Evolutionary conservation across 345 rosid species (phyloP).

Genomic region (Passiflora organensis): DNA sequence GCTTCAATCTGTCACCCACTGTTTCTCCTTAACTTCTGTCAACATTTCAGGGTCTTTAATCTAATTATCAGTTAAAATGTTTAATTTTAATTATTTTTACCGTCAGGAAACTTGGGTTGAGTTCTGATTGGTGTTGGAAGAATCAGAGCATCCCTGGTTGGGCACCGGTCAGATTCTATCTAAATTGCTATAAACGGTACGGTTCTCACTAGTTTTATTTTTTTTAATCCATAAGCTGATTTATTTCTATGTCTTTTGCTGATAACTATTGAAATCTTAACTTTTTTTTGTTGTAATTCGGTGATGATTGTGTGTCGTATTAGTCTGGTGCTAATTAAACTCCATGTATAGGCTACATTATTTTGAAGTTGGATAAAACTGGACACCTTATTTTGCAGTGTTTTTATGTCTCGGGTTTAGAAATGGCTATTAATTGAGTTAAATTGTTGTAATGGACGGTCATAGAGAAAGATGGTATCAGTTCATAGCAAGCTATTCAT

Average conservation of each 20-base stretch:
- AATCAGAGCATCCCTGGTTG: conserved; percentile 62
- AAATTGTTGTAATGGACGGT: conserved; percentile 24
- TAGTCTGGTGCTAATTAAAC: conserved; percentile 12
- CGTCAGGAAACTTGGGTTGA: conserved; percentile 27
- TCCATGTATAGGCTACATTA: conserved; percentile 7
- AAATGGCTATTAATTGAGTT: conserved; percentile 27
- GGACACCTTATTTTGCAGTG: conserved; percentile 11
- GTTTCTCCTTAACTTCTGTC: conserved; percentile 27
- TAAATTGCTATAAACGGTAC: conserved; percentile 36
- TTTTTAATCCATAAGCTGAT: conserved; percentile 28
- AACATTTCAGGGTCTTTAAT: conserved; percentile 21
- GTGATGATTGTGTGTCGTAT: conserved; percentile 5
- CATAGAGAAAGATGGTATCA: conserved; percentile 79
- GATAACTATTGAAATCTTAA: neutral
- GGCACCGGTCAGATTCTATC: conserved; percentile 58
- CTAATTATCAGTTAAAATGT: conserved; percentile 10
- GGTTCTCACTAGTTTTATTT: conserved; percentile 23
- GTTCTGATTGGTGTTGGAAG: conserved; percentile 33
- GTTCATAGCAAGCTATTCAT: conserved; percentile 98
- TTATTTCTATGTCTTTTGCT: neutral
- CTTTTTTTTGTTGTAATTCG: neutral
- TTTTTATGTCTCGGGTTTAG: conserved; percentile 12
- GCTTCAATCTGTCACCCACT: conserved; percentile 17
- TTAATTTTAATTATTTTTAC: conserved; percentile 20
- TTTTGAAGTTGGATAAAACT: conserved; percentile 14